These are phyloP conservation scores for Lepraria neglecta DNA, from an alignment of 495 filamentous ascomycete species.

Conservation along the genomic window DNA sequence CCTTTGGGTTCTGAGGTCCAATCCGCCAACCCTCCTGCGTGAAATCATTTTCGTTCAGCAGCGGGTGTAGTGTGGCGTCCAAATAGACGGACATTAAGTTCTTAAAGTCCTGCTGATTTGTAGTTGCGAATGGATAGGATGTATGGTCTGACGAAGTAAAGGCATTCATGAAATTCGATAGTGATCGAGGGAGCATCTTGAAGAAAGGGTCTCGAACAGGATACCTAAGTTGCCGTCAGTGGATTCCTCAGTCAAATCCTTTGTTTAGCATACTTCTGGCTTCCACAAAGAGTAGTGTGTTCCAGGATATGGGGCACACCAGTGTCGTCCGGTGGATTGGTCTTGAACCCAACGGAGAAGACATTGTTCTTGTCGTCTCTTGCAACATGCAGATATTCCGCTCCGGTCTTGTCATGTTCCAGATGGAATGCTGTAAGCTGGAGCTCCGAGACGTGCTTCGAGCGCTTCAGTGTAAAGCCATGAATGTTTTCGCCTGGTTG, in stretches of 20 bases:
- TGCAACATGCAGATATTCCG: constrained; percentile 91
- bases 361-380: constrained; percentile 97
- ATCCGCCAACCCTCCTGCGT: constrained; percentile 94
- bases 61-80: constrained; percentile 83
- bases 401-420: constrained; percentile 86
- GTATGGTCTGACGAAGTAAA: constrained; percentile 95
- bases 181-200: constrained; percentile 95
- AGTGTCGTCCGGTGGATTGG: constrained; percentile 92
- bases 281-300: constrained; percentile 95
- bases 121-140: constrained; percentile 96
- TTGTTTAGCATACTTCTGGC: constrained; percentile 64
- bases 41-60: constrained; percentile 87
- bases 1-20: constrained; percentile 78
- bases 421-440: constrained; percentile 86
- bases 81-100: constrained; percentile 96
- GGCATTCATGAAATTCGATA: constrained; percentile 99
- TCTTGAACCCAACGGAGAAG: constrained; percentile 98
- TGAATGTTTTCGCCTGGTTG: constrained; percentile 76
- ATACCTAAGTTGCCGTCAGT: constrained; percentile 53
- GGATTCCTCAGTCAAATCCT: not conserved
- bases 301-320: constrained; percentile 96
- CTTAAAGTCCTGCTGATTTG: constrained; percentile 90
- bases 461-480: constrained; percentile 82
- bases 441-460: constrained; percentile 88
- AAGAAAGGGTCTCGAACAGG: constrained; percentile 98